These are phyloP conservation scores for Fusarium bulbicola DNA, from an alignment of 2,329 filamentous ascomycete genomes.

Conservation along the genomic window DNA sequence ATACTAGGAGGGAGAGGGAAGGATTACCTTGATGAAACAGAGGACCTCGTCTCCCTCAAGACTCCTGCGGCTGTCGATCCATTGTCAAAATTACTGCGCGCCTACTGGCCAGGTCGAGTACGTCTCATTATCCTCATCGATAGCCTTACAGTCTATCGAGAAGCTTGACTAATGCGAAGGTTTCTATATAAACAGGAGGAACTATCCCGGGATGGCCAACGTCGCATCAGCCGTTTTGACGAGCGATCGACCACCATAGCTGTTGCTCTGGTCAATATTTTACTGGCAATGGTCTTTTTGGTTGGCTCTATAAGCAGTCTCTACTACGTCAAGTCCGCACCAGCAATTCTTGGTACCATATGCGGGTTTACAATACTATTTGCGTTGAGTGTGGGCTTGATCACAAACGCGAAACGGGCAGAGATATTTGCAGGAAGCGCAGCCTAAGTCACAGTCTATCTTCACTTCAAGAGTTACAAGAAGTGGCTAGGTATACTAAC, in stretches of 20 bases:
- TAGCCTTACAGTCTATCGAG: no score
- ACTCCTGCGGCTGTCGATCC: not conserved
- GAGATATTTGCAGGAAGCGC: conserved; percentile 16
- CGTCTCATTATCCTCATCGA: no score
- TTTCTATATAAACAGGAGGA: no score
- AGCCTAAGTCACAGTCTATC: not conserved
- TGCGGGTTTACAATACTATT: not conserved
- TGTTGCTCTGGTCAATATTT: not conserved
- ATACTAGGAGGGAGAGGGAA: not conserved
- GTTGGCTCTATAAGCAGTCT: not conserved
- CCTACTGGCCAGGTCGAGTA: not conserved
- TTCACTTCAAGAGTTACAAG: fast-evolving
- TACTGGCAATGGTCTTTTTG: not conserved
- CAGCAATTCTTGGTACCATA: conserved; percentile 8
- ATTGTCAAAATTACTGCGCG: not conserved
- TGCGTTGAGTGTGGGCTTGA: not conserved
- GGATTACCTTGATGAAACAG: not conserved
- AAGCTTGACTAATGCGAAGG: no score
- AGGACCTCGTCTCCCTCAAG: not conserved
- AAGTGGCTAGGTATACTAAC: not conserved
- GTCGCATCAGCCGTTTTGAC: not conserved
- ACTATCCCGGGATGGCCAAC: not conserved
- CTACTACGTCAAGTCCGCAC: not conserved
- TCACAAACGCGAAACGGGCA: conserved; percentile 6
- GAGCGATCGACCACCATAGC: not conserved